Conservation (phyloP, 192 early-diverging fungal species). For the Glomus cerebriforme region DNA sequence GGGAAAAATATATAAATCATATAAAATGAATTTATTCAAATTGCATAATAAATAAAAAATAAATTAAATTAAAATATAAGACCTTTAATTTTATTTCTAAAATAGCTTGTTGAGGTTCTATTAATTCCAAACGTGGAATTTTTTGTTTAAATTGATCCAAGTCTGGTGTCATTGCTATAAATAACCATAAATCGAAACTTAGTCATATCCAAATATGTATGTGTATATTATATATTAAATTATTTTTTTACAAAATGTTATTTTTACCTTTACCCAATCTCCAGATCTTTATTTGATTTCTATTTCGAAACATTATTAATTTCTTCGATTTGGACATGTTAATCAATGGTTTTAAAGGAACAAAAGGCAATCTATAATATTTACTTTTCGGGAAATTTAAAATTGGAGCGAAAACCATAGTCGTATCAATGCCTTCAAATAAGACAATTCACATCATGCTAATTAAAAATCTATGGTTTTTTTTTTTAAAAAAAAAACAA, state of each 20-base stretch:
- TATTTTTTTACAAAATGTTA: too few species aligned
- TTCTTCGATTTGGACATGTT: slow-evolving; percentile 65
- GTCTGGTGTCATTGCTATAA: background rate
- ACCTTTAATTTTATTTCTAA: slow-evolving; percentile 78
- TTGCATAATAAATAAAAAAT: background rate
- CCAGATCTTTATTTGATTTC: slow-evolving; percentile 79
- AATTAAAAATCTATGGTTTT: background rate
- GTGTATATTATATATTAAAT: too few species aligned
- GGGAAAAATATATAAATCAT: background rate
- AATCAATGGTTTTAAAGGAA: slow-evolving; percentile 59
- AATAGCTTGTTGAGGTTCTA: slow-evolving; percentile 67
- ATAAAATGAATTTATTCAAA: background rate
- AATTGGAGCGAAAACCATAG: slow-evolving; percentile 63
- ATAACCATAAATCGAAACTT: background rate
- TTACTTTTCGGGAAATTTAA: slow-evolving; percentile 61
- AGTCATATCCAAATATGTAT: too few species aligned
- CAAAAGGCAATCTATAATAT: slow-evolving; percentile 63
- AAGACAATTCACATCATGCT: slow-evolving; percentile 58
- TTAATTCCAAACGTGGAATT: slow-evolving; percentile 52
- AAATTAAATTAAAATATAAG: background rate
- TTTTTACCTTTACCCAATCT: slow-evolving; percentile 66
- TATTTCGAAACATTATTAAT: slow-evolving; percentile 63
- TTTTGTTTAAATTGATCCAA: slow-evolving; percentile 32
- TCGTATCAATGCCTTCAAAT: slow-evolving; percentile 79
- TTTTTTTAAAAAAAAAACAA: background rate